Base-by-base conservation (phyloP, 2,329 filamentous ascomycete genomes). In the Paraphaeosphaeria minitans region DNA sequence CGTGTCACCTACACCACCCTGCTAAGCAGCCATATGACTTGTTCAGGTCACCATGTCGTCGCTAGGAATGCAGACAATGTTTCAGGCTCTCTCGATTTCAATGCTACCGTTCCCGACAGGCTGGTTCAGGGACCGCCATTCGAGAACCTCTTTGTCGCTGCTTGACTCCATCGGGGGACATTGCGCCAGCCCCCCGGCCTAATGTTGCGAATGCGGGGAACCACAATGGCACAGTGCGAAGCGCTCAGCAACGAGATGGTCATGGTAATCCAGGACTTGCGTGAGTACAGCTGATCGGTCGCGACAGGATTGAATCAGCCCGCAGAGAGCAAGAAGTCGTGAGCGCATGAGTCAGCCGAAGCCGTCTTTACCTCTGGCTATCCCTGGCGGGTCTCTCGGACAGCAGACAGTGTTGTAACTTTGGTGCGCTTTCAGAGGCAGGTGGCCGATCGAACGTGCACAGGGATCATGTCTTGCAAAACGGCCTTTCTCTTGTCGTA, bases 1-100 rank as follows among this genome's bases (percentile, higher is more conserved):
- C 71, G 68, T 75, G 72, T 73, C 67, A 66, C 65, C 60, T 57
- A 41, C 46, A 45, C 50, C 49, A 49, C 58, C 55, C 57, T 64
- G 58, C 53, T 62, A 65, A 66, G 58, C 56, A 57, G 64, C 65
- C 68, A 57, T 66, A 70, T 73, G 70, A 74, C 71, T 66, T 70
- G 60, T 56, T 54, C 47, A 58, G 58, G 58, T 65, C 62, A 67
- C 62, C 57, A 51, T 64, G 45, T 63, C 58, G 58, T 65, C 62
- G 66, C 62, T 68, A 59, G 66, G 67, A 70, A 71, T 72, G 69
- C 67, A 69, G 69, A 73, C 63, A 66, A 57, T 65, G 66, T 70
- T 68, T 68, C 71, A 68, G 56, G 50, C 37, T 59, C 61, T 54
- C 57, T 59, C 51, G 48, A 49, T 24, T 45, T 29, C 37, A 53